Conservation (phyloP, 345 rosid genomes). For the Raphanus sativus region DNA sequence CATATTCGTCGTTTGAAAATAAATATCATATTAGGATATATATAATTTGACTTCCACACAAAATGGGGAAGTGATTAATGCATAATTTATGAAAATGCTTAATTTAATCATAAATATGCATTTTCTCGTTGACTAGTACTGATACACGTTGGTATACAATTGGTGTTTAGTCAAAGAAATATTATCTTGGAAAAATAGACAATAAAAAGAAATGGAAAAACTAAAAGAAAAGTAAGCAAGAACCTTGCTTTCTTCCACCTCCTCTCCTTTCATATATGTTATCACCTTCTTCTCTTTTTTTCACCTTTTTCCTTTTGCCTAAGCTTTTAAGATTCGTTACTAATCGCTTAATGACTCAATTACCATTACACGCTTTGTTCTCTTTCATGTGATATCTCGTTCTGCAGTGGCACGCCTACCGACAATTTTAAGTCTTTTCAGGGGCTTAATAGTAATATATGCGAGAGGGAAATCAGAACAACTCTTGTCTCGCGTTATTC, state of each 20-base stretch:
- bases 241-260: conserved; percentile 41
- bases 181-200: conserved; percentile 27
- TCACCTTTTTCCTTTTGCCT: conserved; percentile 34
- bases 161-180: conserved; percentile 52
- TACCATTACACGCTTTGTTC: conserved; percentile 29
- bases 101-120: neutral
- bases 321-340: conserved; percentile 49
- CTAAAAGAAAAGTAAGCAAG: conserved; percentile 46
- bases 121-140: neutral
- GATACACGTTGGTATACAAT: conserved; percentile 13
- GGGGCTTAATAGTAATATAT: conserved; percentile 4
- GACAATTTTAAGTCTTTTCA: conserved; percentile 19
- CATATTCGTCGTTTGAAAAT: neutral
- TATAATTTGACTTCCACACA: conserved; percentile 6
- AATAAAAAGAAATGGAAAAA: conserved; percentile 13
- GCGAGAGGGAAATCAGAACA: neutral
- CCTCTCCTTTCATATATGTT: conserved; percentile 35
- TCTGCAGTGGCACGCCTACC: conserved; percentile 18
- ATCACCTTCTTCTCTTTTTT: conserved; percentile 24
- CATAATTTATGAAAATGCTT: neutral
- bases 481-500: conserved; percentile 33
- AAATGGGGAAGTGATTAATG: neutral
- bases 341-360: conserved; percentile 27
- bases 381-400: neutral
- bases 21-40: neutral